Base-by-base conservation (phyloP, 2,329 filamentous ascomycete genomes). In the Blastomyces parvus region DNA sequence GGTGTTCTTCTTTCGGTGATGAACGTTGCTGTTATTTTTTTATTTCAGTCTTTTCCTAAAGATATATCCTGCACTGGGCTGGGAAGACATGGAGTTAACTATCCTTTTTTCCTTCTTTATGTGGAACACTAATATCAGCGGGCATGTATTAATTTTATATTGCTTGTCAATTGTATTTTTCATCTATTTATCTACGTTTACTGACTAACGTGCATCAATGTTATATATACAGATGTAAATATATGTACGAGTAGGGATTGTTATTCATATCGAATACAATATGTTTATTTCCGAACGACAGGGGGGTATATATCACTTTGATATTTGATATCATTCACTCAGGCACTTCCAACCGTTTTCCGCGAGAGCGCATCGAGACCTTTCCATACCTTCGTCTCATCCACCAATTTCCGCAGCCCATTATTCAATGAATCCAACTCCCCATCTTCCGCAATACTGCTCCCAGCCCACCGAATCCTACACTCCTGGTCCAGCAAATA, bases 391-490 rank as follows among this genome's bases (percentile, higher is more conserved):
- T 67, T 74, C 65, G 71, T 74, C 69, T 79, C 75, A 64, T 76
- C 72, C 61, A 80, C 69, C 63, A 81, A 69, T 65, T 74, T 78
- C 66, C 67, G 70, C 44, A 80, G 65, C 1, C 76, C 77, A 33
- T 72, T 70, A 62, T 80, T 79, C 65, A 81, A 68, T 19, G 72
- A 73, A 62, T 77, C 74, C 67, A 77, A 68, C 71, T 79, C 78
- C 27, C 68, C 70, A 40, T 71, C 67, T 64, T 78, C 73, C 17
- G 78, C 77, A 60, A 77, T 72, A 48, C 76, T 79, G 66, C 91
- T 96, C 3, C 90, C 94, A 0, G 93, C 94, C 94, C 94, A 99
- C 63, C 94, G 84, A 69, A 99, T 95, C 77, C 86, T 89, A 74
- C 91, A 96, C 67, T 92, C 82, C 66, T 86, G 82, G 74, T 99